phyloP scores from a whole-genome alignment of 306 rosid genomes.

The Dryas alaskensis region DNA sequence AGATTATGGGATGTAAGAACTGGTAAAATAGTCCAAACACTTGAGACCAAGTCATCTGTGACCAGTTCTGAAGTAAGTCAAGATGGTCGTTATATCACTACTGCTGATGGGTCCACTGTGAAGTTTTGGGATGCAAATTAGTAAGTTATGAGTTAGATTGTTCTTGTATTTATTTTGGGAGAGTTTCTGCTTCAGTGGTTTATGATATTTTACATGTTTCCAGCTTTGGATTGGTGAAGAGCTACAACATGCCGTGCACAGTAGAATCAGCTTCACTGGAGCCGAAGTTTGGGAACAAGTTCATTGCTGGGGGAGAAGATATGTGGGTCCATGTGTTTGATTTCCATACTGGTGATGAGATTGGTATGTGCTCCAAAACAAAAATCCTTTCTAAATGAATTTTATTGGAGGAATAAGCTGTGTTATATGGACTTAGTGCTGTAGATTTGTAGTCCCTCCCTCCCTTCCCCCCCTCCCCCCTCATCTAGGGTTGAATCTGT shows the following conservation, averaged over 20 bases:
- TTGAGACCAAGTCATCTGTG: slow-evolving; percentile 83
- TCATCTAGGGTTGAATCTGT: too few species aligned
- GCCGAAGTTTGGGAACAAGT: slow-evolving; percentile 88
- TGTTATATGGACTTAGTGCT: not conserved
- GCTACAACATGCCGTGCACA: slow-evolving; percentile 91
- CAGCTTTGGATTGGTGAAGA: slow-evolving; percentile 91
- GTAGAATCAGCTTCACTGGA: slow-evolving; percentile 96
- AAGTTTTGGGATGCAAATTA: slow-evolving; percentile 98
- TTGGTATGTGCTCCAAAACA: slow-evolving; percentile 46
- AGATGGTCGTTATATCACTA: slow-evolving; percentile 94
- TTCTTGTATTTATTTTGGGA: not conserved
- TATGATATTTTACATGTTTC: slow-evolving; percentile 21
- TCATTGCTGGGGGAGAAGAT: slow-evolving; percentile 97
- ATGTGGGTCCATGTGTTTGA: slow-evolving; percentile 97
- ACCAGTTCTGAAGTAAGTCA: slow-evolving; percentile 99
- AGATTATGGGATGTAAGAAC: slow-evolving; percentile 96
- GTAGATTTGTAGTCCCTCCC: too few species aligned
- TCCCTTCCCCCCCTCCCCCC: too few species aligned
- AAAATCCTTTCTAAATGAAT: not conserved
- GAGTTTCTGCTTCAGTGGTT: slow-evolving; percentile 26
- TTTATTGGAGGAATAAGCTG: not conserved
- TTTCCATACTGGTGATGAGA: slow-evolving; percentile 90
- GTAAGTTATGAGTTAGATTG: slow-evolving; percentile 46
- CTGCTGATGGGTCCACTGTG: slow-evolving; percentile 93
- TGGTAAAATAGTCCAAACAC: slow-evolving; percentile 87